phyloP scores from a whole-genome alignment of 306 rosid genomes.

The Styphnolobium japonicum region DNA sequence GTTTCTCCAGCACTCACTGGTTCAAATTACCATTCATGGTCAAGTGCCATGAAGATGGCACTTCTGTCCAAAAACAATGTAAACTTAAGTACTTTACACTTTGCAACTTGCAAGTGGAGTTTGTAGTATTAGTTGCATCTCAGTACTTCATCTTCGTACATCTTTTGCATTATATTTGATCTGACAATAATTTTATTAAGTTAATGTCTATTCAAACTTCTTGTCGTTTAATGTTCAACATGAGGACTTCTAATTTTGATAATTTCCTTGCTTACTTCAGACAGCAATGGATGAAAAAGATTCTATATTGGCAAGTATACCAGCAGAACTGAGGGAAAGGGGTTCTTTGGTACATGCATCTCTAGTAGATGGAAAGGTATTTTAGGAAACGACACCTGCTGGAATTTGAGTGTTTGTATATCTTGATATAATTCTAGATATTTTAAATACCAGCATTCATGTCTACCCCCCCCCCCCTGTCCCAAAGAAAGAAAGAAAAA shows the following conservation, averaged over 20 bases:
- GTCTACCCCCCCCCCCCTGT: background rate
- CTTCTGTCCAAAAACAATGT: no score
- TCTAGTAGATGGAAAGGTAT: slow-evolving; percentile 80
- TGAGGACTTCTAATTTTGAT: slow-evolving; percentile 4
- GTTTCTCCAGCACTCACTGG: no score
- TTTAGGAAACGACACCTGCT: background rate
- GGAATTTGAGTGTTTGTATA: background rate
- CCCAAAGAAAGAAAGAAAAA: background rate
- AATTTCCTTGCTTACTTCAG: slow-evolving; percentile 37
- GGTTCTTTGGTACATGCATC: slow-evolving; percentile 65
- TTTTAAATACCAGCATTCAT: background rate
- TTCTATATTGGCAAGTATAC: slow-evolving; percentile 72
- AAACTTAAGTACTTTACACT: background rate
- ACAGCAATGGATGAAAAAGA: slow-evolving; percentile 74
- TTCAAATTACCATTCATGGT: no score
- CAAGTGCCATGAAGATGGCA: no score
- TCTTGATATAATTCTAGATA: background rate
- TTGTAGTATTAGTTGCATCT: background rate
- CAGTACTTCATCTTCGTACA: slow-evolving; percentile 3
- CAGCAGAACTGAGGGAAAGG: slow-evolving; percentile 62
- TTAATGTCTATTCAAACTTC: no score
- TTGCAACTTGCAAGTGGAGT: background rate
- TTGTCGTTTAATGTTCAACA: background rate
- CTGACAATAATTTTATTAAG: no score
- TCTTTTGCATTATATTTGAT: slow-evolving; percentile 12